Conservation (phyloP, 1,284 basidiomycete genomes). For the Sparassis latifolia region DNA sequence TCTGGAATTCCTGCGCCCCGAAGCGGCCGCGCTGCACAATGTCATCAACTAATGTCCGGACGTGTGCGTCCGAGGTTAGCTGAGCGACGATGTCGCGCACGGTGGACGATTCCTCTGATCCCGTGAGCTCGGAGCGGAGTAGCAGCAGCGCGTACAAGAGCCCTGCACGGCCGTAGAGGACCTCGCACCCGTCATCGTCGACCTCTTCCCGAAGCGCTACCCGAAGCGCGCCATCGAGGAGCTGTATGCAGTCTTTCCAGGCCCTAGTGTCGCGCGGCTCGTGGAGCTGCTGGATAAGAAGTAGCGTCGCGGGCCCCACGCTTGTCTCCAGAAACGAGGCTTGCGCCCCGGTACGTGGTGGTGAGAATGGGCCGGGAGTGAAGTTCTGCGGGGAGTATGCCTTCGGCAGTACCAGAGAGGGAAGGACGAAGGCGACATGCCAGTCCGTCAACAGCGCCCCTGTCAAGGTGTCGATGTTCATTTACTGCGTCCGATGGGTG, state of each 20-base stretch:
- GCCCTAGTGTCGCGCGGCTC: slow-evolving; percentile 2
- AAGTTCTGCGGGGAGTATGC: slow-evolving; percentile 7
- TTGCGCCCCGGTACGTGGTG: slow-evolving; percentile 14
- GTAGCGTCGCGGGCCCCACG: slow-evolving; percentile 26
- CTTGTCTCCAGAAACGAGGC: slow-evolving; percentile 28
- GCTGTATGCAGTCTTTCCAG: slow-evolving; percentile 15
- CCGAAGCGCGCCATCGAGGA: slow-evolving; percentile 19
- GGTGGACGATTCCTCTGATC: not conserved
- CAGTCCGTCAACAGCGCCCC: slow-evolving; percentile 24
- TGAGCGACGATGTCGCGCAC: slow-evolving; percentile 7
- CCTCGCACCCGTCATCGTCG: slow-evolving; percentile 41
- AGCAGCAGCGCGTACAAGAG: slow-evolving; percentile 44
- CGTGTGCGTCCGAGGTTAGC: slow-evolving; percentile 15
- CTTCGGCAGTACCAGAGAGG: slow-evolving; percentile 11
- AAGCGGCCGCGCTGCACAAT: slow-evolving; percentile 39
- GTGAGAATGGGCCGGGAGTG: slow-evolving; percentile 13
- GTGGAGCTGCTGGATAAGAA: slow-evolving; percentile 21
- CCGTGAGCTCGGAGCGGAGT: slow-evolving; percentile 25
- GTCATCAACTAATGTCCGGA: slow-evolving; percentile 32
- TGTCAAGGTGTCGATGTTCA: slow-evolving; percentile 2
- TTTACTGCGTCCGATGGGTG: not conserved
- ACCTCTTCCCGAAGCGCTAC: slow-evolving; percentile 12
- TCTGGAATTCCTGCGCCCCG: slow-evolving; percentile 31
- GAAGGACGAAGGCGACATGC: slow-evolving; percentile 14
- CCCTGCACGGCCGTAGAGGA: slow-evolving; percentile 52